Evolutionary conservation across 2,329 filamentous ascomycete genomes (phyloP).

Genomic region (Trichoderma sp.): DNA sequence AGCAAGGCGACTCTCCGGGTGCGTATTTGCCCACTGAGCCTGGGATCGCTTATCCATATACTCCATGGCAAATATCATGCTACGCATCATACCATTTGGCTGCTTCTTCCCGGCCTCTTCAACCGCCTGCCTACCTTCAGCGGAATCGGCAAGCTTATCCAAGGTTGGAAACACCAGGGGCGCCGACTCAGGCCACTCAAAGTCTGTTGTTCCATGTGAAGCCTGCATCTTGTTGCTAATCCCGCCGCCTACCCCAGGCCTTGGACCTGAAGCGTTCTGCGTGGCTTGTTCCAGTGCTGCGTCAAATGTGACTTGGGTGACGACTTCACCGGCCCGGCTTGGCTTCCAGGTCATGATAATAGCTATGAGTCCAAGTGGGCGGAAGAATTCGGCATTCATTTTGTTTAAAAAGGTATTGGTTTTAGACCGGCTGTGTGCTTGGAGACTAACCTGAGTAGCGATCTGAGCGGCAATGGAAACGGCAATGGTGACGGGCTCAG

Average conservation of each 20-base stretch:
- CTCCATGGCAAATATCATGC: slow-evolving; percentile 21
- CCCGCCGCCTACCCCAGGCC: neutral
- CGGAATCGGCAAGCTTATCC: slow-evolving; percentile 27
- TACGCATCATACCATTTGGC: slow-evolving; percentile 1
- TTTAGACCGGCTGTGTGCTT: slow-evolving; percentile 38
- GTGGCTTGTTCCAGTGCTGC: slow-evolving; percentile 20
- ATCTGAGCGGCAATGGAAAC: slow-evolving; percentile 44
- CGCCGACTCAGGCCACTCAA: slow-evolving; percentile 44
- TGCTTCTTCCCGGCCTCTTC: slow-evolving; percentile 11
- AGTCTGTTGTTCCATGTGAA: slow-evolving; percentile 35
- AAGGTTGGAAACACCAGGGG: slow-evolving; percentile 48
- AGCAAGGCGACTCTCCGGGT: slow-evolving; percentile 23
- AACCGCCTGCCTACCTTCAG: neutral
- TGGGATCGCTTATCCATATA: slow-evolving; percentile 27
- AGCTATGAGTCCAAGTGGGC: slow-evolving; percentile 50
- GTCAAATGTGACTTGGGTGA: slow-evolving; percentile 34
- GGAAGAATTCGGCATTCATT: slow-evolving; percentile 56
- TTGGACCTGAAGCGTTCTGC: neutral
- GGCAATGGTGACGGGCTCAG: slow-evolving; percentile 39
- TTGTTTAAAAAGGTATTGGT: slow-evolving; percentile 54
- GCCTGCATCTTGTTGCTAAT: slow-evolving; percentile 31
- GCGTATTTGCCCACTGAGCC: slow-evolving; percentile 24
- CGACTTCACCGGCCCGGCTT: slow-evolving; percentile 29
- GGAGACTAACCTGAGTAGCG: slow-evolving; percentile 40
- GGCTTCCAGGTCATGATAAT: slow-evolving; percentile 52